phyloP scores from a whole-genome alignment of 331 rosid genomes.

The Cydonia oblonga region DNA sequence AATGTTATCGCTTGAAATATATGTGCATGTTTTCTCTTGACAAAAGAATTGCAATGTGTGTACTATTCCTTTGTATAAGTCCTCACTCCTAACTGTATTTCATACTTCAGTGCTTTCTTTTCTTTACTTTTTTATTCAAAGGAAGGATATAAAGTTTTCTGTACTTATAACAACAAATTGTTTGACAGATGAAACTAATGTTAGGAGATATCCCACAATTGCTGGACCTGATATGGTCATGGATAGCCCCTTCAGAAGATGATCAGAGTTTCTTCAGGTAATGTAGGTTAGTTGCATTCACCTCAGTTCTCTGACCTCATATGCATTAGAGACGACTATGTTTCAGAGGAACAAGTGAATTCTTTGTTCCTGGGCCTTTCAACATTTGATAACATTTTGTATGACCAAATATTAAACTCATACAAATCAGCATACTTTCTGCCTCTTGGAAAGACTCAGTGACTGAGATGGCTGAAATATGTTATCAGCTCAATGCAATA shows the following conservation, averaged over 20 bases:
- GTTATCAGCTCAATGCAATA: neutral
- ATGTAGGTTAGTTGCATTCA: constrained; percentile 16
- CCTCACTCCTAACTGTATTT: neutral
- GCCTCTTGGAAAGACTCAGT: neutral
- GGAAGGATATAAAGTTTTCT: neutral
- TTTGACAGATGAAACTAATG: constrained; percentile 78
- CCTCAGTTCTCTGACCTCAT: neutral
- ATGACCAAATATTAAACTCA: neutral
- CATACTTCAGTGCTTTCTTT: neutral
- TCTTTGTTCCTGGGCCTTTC: constrained; percentile 1
- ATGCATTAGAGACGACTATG: neutral
- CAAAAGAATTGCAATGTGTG: neutral
- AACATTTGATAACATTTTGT: neutral
- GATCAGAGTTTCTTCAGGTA: constrained; percentile 66
- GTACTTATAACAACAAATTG: neutral
- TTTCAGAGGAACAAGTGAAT: neutral
- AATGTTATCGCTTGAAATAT: neutral
- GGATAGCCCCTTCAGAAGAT: constrained; percentile 90
- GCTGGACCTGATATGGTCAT: constrained; percentile 90
- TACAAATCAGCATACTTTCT: neutral
- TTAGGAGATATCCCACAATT: constrained; percentile 75
- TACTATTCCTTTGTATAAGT: neutral
- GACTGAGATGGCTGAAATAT: neutral
- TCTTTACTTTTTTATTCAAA: neutral
- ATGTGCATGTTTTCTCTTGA: neutral